Evolutionary conservation across 2,329 filamentous ascomycete genomes (phyloP).

Genomic region (Tolypocladium album): DNA sequence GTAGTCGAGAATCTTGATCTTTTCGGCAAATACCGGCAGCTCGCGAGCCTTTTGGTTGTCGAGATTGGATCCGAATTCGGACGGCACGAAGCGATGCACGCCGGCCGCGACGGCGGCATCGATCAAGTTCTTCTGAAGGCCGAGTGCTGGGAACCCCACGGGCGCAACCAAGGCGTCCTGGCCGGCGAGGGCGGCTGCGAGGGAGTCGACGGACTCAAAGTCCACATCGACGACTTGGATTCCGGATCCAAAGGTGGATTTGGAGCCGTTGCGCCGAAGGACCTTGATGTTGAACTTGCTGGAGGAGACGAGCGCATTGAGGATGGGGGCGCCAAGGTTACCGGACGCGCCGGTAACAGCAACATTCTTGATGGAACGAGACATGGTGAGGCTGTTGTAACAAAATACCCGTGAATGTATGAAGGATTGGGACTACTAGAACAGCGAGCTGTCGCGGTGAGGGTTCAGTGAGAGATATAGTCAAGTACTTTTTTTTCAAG

Average conservation of each 20-base stretch:
- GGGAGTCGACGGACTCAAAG: slow-evolving; percentile 31
- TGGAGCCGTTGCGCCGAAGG: slow-evolving; percentile 28
- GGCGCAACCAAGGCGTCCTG: slow-evolving; percentile 44
- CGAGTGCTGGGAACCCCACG: slow-evolving; percentile 25
- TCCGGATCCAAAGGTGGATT: slow-evolving; percentile 17
- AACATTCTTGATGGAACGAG: slow-evolving; percentile 23
- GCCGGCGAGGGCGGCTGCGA: slow-evolving; percentile 39
- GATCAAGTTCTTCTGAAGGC: slow-evolving; percentile 30
- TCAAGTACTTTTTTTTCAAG: too few relatives aligned
- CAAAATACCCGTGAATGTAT: neutral
- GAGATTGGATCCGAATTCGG: slow-evolving; percentile 39
- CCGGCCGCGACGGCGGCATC: slow-evolving; percentile 49
- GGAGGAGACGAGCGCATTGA: slow-evolving; percentile 18
- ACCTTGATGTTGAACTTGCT: slow-evolving; percentile 24
- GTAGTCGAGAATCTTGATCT: slow-evolving; percentile 30
- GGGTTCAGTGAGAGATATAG: too few relatives aligned
- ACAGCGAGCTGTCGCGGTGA: neutral
- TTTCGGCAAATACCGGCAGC: slow-evolving; percentile 41
- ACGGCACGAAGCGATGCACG: slow-evolving; percentile 51
- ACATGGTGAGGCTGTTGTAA: slow-evolving; percentile 10
- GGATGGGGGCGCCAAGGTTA: slow-evolving; percentile 19
- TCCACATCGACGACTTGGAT: slow-evolving; percentile 23
- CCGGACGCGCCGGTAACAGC: slow-evolving; percentile 26
- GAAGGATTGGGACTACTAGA: neutral
- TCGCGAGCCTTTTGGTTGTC: slow-evolving; percentile 18